Percentiles rank a stretch among this genome's conserved stretches.
phyloP scores from a whole-genome alignment of 371 early-diverging fungal species.

The Mucor indicus region DNA sequence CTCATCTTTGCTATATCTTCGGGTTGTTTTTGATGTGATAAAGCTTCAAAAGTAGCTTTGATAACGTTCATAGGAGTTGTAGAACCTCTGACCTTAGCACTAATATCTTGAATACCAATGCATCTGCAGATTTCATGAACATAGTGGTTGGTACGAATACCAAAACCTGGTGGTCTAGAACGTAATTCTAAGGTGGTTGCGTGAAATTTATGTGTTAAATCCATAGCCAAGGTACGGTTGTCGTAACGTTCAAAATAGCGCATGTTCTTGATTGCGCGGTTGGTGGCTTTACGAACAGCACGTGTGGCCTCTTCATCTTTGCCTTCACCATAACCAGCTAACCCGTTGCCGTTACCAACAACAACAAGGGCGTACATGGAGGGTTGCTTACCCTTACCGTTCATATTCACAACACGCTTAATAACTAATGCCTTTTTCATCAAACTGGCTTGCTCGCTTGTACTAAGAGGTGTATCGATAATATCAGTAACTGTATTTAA shows the following conservation, averaged over 20 bases:
- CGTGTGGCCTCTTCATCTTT: constrained; percentile 77
- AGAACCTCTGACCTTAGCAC: constrained; percentile 91
- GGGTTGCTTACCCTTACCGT: constrained; percentile 81
- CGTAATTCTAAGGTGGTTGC: constrained; percentile 80
- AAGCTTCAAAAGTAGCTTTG: constrained; percentile 93
- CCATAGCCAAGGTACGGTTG: constrained; percentile 90
- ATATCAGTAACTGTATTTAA: constrained; percentile 39
- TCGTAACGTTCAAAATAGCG: constrained; percentile 86
- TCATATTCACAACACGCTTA: constrained; percentile 83
- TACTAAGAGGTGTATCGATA: constrained; percentile 36
- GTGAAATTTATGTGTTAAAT: constrained; percentile 88
- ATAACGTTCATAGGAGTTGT: constrained; percentile 96
- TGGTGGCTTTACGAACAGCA: constrained; percentile 90
- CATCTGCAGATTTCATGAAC: constrained; percentile 96
- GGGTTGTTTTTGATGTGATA: constrained; percentile 81
- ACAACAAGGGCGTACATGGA: constrained; percentile 90
- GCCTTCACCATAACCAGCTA: constrained; percentile 95
- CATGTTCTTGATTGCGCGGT: constrained; percentile 86
- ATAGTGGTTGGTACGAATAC: constrained; percentile 86
- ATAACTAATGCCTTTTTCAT: constrained; percentile 74
- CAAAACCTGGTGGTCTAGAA: constrained; percentile 93
- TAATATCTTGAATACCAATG: constrained; percentile 90
- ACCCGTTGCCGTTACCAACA: constrained; percentile 92
- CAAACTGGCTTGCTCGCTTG: constrained; percentile 41
- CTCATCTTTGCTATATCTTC: constrained; percentile 85